phyloP scores from a whole-genome alignment of 1,284 basidiomycete species.

The Porogramme epimiltina region DNA sequence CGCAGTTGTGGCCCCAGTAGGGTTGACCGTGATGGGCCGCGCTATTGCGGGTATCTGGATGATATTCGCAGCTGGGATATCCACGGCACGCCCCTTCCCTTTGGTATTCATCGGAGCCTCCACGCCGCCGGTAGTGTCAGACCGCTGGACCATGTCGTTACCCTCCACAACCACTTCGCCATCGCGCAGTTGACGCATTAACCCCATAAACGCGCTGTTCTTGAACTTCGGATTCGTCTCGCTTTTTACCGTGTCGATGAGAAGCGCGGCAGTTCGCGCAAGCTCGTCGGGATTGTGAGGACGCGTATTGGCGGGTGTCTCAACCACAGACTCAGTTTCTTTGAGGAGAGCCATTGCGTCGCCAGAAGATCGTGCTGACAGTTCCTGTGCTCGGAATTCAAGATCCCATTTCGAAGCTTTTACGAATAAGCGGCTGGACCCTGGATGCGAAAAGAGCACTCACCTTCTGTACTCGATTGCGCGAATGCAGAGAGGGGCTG shows the following conservation, averaged over 20 bases:
- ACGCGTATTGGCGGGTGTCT: constrained; percentile 28
- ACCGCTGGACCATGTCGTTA: constrained; percentile 71
- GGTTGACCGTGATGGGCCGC: constrained; percentile 6
- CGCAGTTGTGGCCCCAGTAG: constrained; percentile 1
- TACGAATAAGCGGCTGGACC: background rate
- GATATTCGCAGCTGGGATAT: constrained; percentile 9
- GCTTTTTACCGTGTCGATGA: constrained; percentile 70
- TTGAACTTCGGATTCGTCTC: constrained; percentile 86
- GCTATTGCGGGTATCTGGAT: constrained; percentile 11
- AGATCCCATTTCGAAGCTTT: constrained; percentile 54
- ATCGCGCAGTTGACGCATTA: constrained; percentile 88
- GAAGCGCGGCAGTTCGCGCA: constrained; percentile 71
- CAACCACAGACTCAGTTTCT: constrained; percentile 23
- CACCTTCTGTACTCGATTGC: constrained; percentile 18
- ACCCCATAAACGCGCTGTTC: constrained; percentile 83
- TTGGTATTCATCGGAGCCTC: constrained; percentile 48
- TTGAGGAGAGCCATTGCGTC: constrained; percentile 15
- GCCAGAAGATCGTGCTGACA: constrained; percentile 25
- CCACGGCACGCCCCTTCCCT: constrained; percentile 64
- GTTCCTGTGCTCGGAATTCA: constrained; percentile 62
- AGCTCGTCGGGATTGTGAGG: constrained; percentile 58
- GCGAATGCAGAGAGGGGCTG: constrained; percentile 9
- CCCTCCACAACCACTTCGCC: constrained; percentile 84
- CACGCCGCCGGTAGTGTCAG: constrained; percentile 28
- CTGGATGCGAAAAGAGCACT: constrained; percentile 1